These are phyloP conservation scores for Gastrolobium bilobum DNA, from an alignment of 306 rosid genomes.

Conservation along the genomic window DNA sequence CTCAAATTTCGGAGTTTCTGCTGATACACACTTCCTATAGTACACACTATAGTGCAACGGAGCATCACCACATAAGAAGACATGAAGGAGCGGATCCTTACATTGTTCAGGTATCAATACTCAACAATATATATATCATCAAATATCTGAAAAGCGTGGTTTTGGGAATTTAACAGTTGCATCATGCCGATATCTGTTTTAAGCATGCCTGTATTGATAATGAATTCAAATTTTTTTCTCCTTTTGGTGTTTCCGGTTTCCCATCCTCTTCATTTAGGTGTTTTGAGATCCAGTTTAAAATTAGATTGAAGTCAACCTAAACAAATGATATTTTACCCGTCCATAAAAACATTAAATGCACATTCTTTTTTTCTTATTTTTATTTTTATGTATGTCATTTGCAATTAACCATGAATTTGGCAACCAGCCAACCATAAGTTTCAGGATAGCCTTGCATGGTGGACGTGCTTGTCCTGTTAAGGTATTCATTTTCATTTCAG, in stretches of 20 bases:
- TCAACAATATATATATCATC: not conserved
- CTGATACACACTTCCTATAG: not conserved
- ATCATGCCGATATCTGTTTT: not conserved
- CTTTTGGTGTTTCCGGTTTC: not conserved
- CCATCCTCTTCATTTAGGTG: not conserved
- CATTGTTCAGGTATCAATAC: too few species aligned
- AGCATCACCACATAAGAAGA: too few species aligned
- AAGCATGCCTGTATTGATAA: not conserved
- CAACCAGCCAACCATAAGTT: slow-evolving; percentile 36
- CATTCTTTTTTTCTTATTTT: not conserved
- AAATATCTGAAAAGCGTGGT: not conserved
- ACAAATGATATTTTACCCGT: slow-evolving; percentile 19
- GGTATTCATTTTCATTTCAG: too few species aligned
- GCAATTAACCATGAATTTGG: not conserved
- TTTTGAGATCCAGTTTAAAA: not conserved
- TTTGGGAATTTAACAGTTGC: not conserved
- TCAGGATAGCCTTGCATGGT: slow-evolving; percentile 35
- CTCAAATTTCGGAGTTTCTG: too few species aligned
- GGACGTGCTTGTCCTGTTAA: not conserved
- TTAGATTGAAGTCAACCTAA: not conserved
- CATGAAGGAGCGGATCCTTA: too few species aligned
- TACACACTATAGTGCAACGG: not conserved
- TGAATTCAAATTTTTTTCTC: slow-evolving; percentile 5
- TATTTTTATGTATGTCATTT: not conserved
- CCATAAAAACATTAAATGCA: not conserved